Evolutionary conservation across 495 filamentous ascomycete species (phyloP), one percentile per base, ranked within the genome.

Genomic region (Xylaria bambusicola): DNA sequence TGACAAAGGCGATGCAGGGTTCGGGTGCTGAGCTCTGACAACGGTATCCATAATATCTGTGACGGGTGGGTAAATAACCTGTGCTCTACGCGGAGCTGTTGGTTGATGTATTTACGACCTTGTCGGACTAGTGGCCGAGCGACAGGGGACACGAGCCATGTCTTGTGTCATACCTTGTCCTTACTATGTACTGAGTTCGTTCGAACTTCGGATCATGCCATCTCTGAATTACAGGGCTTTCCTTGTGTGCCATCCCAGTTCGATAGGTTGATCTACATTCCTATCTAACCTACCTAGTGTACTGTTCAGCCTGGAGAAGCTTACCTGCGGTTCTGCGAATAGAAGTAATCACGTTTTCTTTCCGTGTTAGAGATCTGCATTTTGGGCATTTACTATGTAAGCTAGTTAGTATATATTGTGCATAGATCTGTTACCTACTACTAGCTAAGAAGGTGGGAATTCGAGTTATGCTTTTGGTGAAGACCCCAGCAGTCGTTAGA

Each of bases 21-120:
- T 31, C 31, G 17, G 9, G 48, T 35, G n/a, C 4, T 13, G 48
- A 12, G 31, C 10, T 38, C 31, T 52, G 49, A 31, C 18, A 21
- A 38, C 6, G 21, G 15, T 9, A 47, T 12, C 15, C n/a, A 23
- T 9, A 6, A 6, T 29, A 52, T 52, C 21, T 29, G 31, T 27
- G 15, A 52, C 33, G 20, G 23, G 20, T 53, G 49, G 49, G 49
- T 52, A 52, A 52, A 52, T 52, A 26, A 15, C 36, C 20, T 27
- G 13, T n/a, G 51, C 51, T 20, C 36, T 24, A 53, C 51, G 51
- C 17, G 20, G 36, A 10, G 23, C 21, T 17, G 13, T 31, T 31
- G 49, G 49, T 21, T 52, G 38, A 51, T 33, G 15, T 36, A 12
- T 29, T 24, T 7, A n/a, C n/a, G n/a, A n/a, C n/a, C 13, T 52